These are phyloP conservation scores for Astraeus odoratus DNA, from an alignment of 768 basidiomycete species.

Conservation along the genomic window DNA sequence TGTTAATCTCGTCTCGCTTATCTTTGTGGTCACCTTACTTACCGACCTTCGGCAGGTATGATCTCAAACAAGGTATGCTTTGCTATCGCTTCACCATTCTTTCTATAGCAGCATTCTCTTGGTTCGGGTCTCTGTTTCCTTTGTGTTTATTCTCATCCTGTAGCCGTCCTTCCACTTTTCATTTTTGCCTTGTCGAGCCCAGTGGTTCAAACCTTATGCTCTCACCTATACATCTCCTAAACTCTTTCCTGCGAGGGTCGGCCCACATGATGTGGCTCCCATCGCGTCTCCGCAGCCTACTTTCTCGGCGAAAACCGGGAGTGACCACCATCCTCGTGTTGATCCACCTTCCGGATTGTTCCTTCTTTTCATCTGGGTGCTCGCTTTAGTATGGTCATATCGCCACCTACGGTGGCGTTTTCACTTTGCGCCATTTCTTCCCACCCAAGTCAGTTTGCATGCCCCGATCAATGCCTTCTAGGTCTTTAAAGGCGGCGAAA, in stretches of 20 bases:
- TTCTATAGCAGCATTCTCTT: neutral
- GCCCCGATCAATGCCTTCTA: too few species aligned
- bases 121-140: too few species aligned
- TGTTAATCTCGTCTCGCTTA: constrained; percentile 4
- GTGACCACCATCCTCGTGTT: neutral
- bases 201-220: too few species aligned
- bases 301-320: neutral
- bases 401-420: neutral
- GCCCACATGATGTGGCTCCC: neutral
- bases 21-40: constrained; percentile 6
- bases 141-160: too few species aligned
- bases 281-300: neutral
- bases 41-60: constrained; percentile 56
- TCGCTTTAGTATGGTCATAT: neutral
- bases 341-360: neutral
- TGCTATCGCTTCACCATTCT: neutral
- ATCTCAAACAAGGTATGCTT: constrained; percentile 80
- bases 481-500: too few species aligned
- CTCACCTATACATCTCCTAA: neutral
- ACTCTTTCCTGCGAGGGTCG: neutral
- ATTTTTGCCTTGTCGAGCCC: neutral
- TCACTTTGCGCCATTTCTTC: too few species aligned
- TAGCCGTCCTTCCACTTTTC: neutral
- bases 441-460: too few species aligned
- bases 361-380: neutral